phyloP scores from a whole-genome alignment of 768 basidiomycete species.

The Cystofilobasidium capitatum region DNA sequence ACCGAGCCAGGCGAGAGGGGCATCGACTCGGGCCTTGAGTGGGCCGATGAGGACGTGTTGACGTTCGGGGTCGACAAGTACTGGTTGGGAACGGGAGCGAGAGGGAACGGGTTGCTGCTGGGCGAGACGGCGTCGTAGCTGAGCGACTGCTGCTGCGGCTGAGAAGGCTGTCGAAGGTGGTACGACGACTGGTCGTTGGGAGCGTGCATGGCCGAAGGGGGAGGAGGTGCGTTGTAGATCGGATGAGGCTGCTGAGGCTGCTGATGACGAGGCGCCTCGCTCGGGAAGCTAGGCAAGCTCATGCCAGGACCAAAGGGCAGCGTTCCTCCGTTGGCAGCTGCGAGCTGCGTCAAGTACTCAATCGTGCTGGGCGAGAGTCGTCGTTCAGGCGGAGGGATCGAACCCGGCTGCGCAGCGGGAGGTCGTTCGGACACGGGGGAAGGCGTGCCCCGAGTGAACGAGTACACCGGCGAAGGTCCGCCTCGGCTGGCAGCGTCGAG shows the following conservation, averaged over 20 bases:
- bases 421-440: background rate
- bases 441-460: background rate
- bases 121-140: constrained; percentile 57
- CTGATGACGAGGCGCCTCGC: background rate
- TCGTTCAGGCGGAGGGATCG: constrained; percentile 16
- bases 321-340: constrained; percentile 26
- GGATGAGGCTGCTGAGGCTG: constrained; percentile 6
- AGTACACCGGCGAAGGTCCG: background rate
- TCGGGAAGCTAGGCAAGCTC: constrained; percentile 11
- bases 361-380: constrained; percentile 23
- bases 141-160: constrained; percentile 71
- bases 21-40: background rate
- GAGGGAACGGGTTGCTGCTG: constrained; percentile 43
- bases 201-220: background rate
- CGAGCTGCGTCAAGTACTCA: constrained; percentile 26
- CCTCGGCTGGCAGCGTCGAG: background rate
- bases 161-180: constrained; percentile 54
- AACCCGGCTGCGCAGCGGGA: background rate
- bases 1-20: background rate
- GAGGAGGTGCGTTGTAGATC: background rate
- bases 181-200: constrained; percentile 2
- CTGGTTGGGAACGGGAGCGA: background rate
- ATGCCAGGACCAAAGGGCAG: constrained; percentile 23
- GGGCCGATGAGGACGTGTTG: background rate
- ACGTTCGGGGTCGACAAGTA: background rate